Evolutionary conservation across 2,329 filamentous ascomycete genomes (phyloP).

Genomic region (Nigrospora sphaerica): DNA sequence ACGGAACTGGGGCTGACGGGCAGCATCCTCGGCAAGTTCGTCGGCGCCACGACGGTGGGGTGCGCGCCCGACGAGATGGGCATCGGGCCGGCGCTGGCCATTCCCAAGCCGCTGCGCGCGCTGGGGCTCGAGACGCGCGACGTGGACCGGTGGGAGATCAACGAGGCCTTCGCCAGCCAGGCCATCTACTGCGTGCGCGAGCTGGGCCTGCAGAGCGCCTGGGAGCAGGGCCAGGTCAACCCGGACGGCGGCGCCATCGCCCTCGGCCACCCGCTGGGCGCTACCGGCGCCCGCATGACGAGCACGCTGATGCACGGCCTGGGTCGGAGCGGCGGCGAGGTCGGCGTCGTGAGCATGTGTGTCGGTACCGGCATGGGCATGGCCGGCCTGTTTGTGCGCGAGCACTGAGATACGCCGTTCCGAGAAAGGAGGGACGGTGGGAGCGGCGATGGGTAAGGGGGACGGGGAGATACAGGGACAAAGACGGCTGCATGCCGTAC

Average conservation of each 20-base stretch:
- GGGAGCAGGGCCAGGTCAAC: constrained; percentile 67
- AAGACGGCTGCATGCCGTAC: too few relatives aligned
- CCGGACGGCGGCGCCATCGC: constrained; percentile 91
- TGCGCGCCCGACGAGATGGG: constrained; percentile 92
- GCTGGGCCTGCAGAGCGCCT: constrained; percentile 57
- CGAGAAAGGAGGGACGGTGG: neutral
- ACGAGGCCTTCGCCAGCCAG: constrained; percentile 71
- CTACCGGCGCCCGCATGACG: constrained; percentile 77
- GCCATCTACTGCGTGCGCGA: constrained; percentile 64
- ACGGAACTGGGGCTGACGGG: constrained; percentile 61
- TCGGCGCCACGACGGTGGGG: constrained; percentile 66
- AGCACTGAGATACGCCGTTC: constrained; percentile 29
- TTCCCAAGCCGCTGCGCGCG: constrained; percentile 70
- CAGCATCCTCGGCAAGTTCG: constrained; percentile 76
- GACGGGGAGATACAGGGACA: too few relatives aligned
- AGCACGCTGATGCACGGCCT: constrained; percentile 61
- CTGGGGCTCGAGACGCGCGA: constrained; percentile 62
- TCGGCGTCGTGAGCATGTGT: constrained; percentile 90
- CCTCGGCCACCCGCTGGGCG: constrained; percentile 85
- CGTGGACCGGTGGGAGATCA: constrained; percentile 85
- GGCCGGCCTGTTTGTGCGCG: constrained; percentile 59
- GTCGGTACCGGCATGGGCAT: constrained; percentile 77
- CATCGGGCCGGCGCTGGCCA: constrained; percentile 77
- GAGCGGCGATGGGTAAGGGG: neutral
- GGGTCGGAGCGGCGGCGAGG: constrained; percentile 62